These are phyloP conservation scores for Dimargaris cristalligena DNA, from an alignment of 192 early-diverging fungal species.

Conservation along the genomic window DNA sequence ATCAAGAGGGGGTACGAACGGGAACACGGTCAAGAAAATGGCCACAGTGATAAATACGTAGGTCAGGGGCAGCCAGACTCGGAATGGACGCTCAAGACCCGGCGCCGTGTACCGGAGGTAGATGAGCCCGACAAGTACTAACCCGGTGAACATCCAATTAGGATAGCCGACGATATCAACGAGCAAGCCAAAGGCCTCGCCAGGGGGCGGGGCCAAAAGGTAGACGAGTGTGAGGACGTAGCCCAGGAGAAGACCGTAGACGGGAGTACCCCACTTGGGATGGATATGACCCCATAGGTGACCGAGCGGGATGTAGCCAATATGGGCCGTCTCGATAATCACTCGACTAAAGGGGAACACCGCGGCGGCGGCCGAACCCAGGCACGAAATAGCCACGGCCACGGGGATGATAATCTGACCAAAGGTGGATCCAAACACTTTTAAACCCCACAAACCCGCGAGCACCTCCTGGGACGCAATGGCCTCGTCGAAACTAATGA, in stretches of 20 bases:
- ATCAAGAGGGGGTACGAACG: constrained; percentile 31
- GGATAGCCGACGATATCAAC: constrained; percentile 16
- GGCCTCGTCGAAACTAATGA: constrained; percentile 23
- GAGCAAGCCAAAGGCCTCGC: constrained; percentile 27
- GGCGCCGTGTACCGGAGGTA: constrained; percentile 23
- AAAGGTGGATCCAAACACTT: constrained; percentile 22
- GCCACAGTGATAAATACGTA: constrained; percentile 32
- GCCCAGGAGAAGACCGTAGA: constrained; percentile 15
- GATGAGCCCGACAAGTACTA: constrained; percentile 1
- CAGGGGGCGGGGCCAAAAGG: constrained; percentile 26
- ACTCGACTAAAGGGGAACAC: constrained; percentile 27
- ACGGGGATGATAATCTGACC: constrained; percentile 31
- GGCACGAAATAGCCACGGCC: constrained; percentile 25
- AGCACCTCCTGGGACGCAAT: constrained; percentile 19
- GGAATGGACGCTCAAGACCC: constrained; percentile 27
- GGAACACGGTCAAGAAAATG: constrained; percentile 31
- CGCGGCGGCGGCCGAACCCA: constrained; percentile 28
- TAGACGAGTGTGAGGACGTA: constrained; percentile 17
- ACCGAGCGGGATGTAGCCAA: constrained; percentile 31
- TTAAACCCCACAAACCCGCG: constrained; percentile 30
- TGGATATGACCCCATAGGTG: constrained; percentile 21
- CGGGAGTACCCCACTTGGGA: constrained; percentile 18
- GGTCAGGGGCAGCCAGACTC: constrained; percentile 23
- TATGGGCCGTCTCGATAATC: constrained; percentile 31
- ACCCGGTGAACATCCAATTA: constrained; percentile 2